Percentiles rank a stretch among this genome's conserved stretches.
Evolutionary conservation across 768 basidiomycete genomes (phyloP).

Genomic region (Paxillus involutus): DNA sequence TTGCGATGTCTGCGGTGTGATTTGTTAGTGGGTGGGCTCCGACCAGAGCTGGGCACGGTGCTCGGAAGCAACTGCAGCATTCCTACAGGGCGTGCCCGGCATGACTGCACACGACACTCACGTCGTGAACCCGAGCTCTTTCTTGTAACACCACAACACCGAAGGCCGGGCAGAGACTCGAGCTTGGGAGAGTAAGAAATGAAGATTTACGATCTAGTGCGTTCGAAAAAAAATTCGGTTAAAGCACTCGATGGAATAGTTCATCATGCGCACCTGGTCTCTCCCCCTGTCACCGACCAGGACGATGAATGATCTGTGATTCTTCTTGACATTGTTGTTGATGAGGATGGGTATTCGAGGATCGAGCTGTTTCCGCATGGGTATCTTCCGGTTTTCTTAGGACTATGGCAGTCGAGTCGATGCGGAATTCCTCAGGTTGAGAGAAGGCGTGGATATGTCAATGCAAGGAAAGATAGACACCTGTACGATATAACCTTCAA

Average conservation of each 20-base stretch:
- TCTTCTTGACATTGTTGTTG: slow-evolving; percentile 85
- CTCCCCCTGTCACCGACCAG: slow-evolving; percentile 92
- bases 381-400: background rate
- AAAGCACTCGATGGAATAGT: too few species aligned
- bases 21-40: background rate
- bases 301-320: slow-evolving; percentile 89
- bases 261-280: slow-evolving; percentile 67
- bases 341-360: slow-evolving; percentile 87
- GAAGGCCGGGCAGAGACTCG: slow-evolving; percentile 86
- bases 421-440: background rate
- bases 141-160: slow-evolving; percentile 99
- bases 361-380: slow-evolving; percentile 84
- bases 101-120: slow-evolving; percentile 34
- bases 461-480: too few species aligned
- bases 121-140: slow-evolving; percentile 96
- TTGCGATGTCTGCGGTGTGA: slow-evolving; percentile 73
- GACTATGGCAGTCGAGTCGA: too few species aligned
- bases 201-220: slow-evolving; percentile 84
- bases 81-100: background rate
- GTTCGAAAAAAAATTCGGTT: background rate
- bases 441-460: too few species aligned
- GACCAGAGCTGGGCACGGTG: background rate
- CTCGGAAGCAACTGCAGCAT: background rate
- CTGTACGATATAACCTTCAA: too few species aligned
- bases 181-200: slow-evolving; percentile 91